A percentile compares a stretch with the other conserved stretches of the same genome.
Evolutionary conservation across 495 filamentous ascomycete species (phyloP).

Genomic region (Penicillium desertorum): DNA sequence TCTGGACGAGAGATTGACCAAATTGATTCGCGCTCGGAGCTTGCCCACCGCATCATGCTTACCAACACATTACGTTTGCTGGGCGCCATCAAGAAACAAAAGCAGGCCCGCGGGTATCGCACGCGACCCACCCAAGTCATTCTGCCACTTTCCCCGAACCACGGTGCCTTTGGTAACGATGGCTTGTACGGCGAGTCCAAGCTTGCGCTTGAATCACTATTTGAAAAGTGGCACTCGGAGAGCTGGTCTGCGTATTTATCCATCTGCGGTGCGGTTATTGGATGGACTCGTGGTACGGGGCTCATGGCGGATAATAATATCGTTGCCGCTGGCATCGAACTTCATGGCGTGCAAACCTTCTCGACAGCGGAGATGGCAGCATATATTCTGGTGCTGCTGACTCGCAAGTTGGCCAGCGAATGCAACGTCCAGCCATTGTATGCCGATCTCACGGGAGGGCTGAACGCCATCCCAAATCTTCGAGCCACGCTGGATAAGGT

Average conservation of each 20-base stretch:
- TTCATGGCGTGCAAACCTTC: slow-evolving; percentile 91
- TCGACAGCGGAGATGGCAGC: slow-evolving; percentile 98
- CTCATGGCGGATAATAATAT: slow-evolving; percentile 95
- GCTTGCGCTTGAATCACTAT: slow-evolving; percentile 79
- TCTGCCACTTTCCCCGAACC: slow-evolving; percentile 91
- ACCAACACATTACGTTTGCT: slow-evolving; percentile 24
- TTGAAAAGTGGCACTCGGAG: slow-evolving; percentile 94
- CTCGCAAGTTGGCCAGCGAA: slow-evolving; percentile 84
- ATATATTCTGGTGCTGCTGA: slow-evolving; percentile 90
- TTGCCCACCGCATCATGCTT: slow-evolving; percentile 27
- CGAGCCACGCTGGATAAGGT: slow-evolving; percentile 82
- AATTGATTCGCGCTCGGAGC: slow-evolving; percentile 21
- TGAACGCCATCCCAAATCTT: slow-evolving; percentile 89
- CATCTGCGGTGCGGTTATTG: slow-evolving; percentile 93
- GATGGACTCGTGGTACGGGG: slow-evolving; percentile 94
- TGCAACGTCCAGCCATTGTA: slow-evolving; percentile 90
- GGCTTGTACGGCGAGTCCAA: slow-evolving; percentile 98
- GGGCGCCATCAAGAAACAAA: slow-evolving; percentile 5
- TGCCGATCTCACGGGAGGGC: slow-evolving; percentile 89
- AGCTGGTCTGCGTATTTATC: slow-evolving; percentile 71
- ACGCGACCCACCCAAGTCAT: slow-evolving; percentile 92
- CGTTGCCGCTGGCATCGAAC: slow-evolving; percentile 88
- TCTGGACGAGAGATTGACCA: slow-evolving; percentile 21
- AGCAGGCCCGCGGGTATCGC: slow-evolving; percentile 64
- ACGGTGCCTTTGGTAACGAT: slow-evolving; percentile 93